phyloP scores from a whole-genome alignment of 805 yeast species.

The Wickerhamiella hasegawae region DNA sequence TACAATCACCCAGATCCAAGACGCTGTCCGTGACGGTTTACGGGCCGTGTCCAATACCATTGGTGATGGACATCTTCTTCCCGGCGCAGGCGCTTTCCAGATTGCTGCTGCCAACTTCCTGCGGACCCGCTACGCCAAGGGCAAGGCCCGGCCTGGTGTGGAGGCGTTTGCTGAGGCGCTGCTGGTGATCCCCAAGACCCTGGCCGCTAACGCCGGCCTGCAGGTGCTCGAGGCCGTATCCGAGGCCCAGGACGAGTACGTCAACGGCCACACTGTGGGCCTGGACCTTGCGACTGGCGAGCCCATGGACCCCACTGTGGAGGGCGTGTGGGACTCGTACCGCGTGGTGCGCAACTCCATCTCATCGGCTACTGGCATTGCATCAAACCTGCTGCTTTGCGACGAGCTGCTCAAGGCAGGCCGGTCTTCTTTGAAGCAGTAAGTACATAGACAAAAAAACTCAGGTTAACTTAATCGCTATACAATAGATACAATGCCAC shows the following conservation, averaged over 20 bases:
- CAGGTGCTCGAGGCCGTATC: constrained; percentile 83
- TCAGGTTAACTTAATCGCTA: background rate
- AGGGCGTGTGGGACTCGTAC: constrained; percentile 94
- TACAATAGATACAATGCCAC: too few species aligned
- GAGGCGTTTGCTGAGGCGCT: constrained; percentile 89
- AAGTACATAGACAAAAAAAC: background rate
- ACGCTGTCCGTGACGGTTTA: constrained; percentile 93
- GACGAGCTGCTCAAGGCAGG: constrained; percentile 97
- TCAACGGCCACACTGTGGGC: constrained; percentile 61
- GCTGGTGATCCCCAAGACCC: constrained; percentile 75
- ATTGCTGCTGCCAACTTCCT: constrained; percentile 65
- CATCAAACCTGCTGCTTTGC: constrained; percentile 80
- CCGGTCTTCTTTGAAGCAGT: constrained; percentile 68
- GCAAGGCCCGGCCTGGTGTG: constrained; percentile 78
- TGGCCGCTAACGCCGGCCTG: constrained; percentile 82
- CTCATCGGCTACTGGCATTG: constrained; percentile 84
- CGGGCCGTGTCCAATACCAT: constrained; percentile 87
- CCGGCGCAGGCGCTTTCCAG: constrained; percentile 96
- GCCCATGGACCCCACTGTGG: constrained; percentile 85
- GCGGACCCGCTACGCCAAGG: constrained; percentile 47
- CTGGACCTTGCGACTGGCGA: constrained; percentile 84
- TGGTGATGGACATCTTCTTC: constrained; percentile 69
- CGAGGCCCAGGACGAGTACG: constrained; percentile 73
- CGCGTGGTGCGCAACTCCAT: constrained; percentile 88
- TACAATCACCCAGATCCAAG: constrained; percentile 80